Percentiles rank a stretch among this genome's conserved stretches.
Evolutionary conservation across 176 grass and related monocot genomes (phyloP).

Genomic region (Chrysopogon serrulatus): DNA sequence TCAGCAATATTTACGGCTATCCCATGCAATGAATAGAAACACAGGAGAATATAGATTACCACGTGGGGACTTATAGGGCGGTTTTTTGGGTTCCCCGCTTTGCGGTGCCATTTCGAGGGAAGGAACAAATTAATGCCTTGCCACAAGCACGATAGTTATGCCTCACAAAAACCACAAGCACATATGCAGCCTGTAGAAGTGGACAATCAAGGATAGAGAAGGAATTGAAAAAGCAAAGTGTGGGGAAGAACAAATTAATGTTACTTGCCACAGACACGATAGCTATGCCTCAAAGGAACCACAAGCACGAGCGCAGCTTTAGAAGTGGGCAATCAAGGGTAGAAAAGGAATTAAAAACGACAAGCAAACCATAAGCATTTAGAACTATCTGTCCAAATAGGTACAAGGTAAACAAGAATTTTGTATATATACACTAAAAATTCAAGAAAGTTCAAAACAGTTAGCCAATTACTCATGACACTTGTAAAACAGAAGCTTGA

Average conservation of each 20-base stretch:
- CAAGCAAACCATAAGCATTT: neutral
- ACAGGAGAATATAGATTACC: slow-evolving; percentile 30
- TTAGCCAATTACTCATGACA: neutral
- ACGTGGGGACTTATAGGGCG: slow-evolving; percentile 47
- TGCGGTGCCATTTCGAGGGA: slow-evolving; percentile 50
- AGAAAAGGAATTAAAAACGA: neutral
- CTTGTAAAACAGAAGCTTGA: neutral
- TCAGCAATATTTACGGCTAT: neutral
- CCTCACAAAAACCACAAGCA: neutral
- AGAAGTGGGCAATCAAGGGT: neutral
- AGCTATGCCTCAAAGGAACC: neutral
- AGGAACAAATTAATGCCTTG: neutral
- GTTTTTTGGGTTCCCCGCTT: slow-evolving; percentile 19
- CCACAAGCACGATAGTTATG: neutral
- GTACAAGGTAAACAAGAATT: neutral
- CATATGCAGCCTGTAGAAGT: neutral
- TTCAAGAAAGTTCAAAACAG: neutral
- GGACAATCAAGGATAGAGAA: neutral
- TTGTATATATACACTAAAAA: neutral
- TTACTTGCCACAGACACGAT: neutral
- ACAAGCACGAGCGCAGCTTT: neutral
- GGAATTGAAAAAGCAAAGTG: neutral
- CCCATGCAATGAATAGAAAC: neutral
- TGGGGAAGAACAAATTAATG: neutral
- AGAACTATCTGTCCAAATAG: neutral